Percentiles rank a stretch among this genome's conserved stretches.
phyloP scores from a whole-genome alignment of 257 asterid species.

The Coffea canephora region DNA sequence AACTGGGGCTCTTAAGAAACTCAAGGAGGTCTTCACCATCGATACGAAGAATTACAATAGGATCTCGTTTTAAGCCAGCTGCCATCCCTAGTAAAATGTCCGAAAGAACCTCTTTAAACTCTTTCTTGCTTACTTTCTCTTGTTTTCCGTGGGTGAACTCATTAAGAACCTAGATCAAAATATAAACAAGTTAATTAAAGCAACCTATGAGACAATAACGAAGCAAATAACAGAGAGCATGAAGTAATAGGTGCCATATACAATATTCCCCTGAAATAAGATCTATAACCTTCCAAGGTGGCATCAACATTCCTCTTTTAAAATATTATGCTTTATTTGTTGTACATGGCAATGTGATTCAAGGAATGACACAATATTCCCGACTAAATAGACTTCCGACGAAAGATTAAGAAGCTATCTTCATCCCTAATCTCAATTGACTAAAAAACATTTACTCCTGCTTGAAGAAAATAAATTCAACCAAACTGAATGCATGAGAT shows the following conservation, averaged over 20 bases:
- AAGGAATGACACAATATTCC: neutral
- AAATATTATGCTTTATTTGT: neutral
- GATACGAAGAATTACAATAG: conserved; percentile 86
- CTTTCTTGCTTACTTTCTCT: conserved; percentile 60
- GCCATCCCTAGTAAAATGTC: conserved; percentile 93
- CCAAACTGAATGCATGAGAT: neutral
- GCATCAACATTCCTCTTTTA: neutral
- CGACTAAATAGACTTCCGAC: neutral
- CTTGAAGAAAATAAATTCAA: too few species aligned
- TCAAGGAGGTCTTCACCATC: conserved; percentile 87
- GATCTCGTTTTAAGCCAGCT: conserved; percentile 86
- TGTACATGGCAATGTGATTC: neutral
- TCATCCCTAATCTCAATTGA: neutral
- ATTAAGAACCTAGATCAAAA: conserved; percentile 63
- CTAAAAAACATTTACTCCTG: too few species aligned
- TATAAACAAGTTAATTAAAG: conserved; percentile 1
- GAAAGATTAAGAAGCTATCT: neutral
- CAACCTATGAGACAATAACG: neutral
- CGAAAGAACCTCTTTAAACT: conserved; percentile 77
- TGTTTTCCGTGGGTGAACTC: conserved; percentile 82
- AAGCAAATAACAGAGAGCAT: neutral
- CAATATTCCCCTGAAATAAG: neutral
- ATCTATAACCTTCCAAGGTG: neutral
- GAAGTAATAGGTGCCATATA: neutral
- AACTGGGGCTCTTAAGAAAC: conserved; percentile 46